Conservation (phyloP, 345 rosid genomes). For the Capsella bursapastoris region DNA sequence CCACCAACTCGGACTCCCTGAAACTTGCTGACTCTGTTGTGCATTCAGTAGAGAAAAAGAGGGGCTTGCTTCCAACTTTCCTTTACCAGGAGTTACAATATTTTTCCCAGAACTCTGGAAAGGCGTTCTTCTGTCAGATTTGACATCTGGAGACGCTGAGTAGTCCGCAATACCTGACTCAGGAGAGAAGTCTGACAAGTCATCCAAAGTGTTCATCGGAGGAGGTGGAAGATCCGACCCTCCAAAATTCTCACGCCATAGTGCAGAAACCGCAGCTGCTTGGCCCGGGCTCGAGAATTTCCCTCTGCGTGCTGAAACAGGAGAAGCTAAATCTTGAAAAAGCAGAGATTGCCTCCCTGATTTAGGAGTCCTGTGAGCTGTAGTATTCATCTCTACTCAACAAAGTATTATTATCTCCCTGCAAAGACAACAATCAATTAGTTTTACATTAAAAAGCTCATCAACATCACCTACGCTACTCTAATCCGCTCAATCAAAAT, state of each 20-base stretch:
- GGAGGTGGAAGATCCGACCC: slow-evolving; percentile 97
- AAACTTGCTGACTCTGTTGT: slow-evolving; percentile 69
- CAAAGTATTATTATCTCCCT: slow-evolving; percentile 28
- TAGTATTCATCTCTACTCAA: slow-evolving; percentile 55
- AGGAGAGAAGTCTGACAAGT: slow-evolving; percentile 87
- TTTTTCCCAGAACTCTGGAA: slow-evolving; percentile 59
- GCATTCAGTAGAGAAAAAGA: slow-evolving; percentile 63
- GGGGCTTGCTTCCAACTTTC: slow-evolving; percentile 63
- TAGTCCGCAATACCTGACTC: slow-evolving; percentile 85
- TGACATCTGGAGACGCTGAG: slow-evolving; percentile 68
- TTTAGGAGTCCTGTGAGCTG: slow-evolving; percentile 71
- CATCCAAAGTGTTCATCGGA: slow-evolving; percentile 86
- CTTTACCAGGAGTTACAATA: slow-evolving; percentile 61
- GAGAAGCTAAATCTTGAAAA: slow-evolving; percentile 90
- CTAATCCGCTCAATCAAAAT: slow-evolving; percentile 8
- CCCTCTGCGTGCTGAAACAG: slow-evolving; percentile 74
- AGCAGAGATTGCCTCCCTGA: slow-evolving; percentile 83
- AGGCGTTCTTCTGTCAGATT: slow-evolving; percentile 66
- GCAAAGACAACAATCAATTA: slow-evolving; percentile 17
- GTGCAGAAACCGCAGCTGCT: slow-evolving; percentile 93
- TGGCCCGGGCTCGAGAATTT: slow-evolving; percentile 84
- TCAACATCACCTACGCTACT: neutral
- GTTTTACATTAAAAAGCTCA: slow-evolving; percentile 12
- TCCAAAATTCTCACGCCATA: slow-evolving; percentile 91
- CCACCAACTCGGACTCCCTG: slow-evolving; percentile 75